These are phyloP conservation scores for Cordyceps cateniannulata DNA, from an alignment of 2,329 filamentous ascomycete species.

Conservation along the genomic window DNA sequence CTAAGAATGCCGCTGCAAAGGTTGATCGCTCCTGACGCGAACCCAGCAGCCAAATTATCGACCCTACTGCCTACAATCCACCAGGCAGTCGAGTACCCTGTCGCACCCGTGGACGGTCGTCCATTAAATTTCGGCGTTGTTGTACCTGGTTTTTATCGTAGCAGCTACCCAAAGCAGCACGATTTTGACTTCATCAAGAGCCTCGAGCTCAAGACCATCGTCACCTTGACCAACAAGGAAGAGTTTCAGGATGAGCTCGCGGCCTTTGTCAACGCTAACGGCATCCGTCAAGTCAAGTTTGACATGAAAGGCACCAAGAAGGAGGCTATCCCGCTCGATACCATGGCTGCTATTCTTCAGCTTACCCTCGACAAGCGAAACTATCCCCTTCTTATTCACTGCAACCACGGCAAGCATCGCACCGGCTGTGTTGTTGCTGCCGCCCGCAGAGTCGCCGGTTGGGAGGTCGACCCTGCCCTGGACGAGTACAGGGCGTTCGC, in stretches of 20 bases:
- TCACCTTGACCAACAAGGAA: conserved; percentile 62
- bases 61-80: neutral
- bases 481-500: conserved; percentile 68
- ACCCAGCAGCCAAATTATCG: neutral
- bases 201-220: conserved; percentile 69
- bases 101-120: conserved; percentile 23
- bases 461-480: conserved; percentile 55
- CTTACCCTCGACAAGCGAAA: conserved; percentile 66
- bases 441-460: conserved; percentile 66
- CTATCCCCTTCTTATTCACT: conserved; percentile 80
- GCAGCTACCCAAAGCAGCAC: conserved; percentile 66
- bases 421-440: conserved; percentile 85
- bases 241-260: conserved; percentile 44
- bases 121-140: conserved; percentile 75
- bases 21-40: neutral
- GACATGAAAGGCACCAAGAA: conserved; percentile 88
- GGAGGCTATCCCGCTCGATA: conserved; percentile 55
- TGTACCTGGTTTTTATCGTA: conserved; percentile 69
- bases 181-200: conserved; percentile 64
- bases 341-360: conserved; percentile 65
- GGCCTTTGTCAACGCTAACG: conserved; percentile 57
- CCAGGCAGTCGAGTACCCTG: conserved; percentile 14
- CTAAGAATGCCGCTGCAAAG: neutral
- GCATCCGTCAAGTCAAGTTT: conserved; percentile 68
- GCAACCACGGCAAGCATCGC: conserved; percentile 91